These are phyloP conservation scores for Termitomyces bulborhizus DNA, from an alignment of 768 basidiomycete species.

Conservation along the genomic window DNA sequence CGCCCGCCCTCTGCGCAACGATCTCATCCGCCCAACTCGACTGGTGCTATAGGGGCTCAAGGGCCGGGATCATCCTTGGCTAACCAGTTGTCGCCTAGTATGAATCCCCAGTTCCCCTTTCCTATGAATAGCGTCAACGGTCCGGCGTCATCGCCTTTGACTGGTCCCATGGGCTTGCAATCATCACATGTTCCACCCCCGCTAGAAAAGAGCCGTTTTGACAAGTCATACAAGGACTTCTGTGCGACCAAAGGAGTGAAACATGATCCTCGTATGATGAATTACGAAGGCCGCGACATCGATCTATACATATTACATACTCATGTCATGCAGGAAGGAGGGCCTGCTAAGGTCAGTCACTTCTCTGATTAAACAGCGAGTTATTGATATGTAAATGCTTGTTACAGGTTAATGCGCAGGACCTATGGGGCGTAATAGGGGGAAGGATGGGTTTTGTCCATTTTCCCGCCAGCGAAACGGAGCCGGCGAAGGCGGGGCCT, in stretches of 20 bases:
- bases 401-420: constrained; percentile 45
- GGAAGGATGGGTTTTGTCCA: constrained; percentile 62
- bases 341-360: constrained; percentile 34
- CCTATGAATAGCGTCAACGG: constrained; percentile 7
- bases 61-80: constrained; percentile 18
- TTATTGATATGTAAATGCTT: not conserved
- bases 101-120: constrained; percentile 21
- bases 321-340: constrained; percentile 55
- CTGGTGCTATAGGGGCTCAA: constrained; percentile 1
- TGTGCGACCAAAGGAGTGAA: constrained; percentile 34
- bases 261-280: constrained; percentile 34
- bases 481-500: constrained; percentile 59
- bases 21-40: constrained; percentile 23
- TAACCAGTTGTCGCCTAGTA: constrained; percentile 27
- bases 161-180: constrained; percentile 3
- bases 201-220: constrained; percentile 48
- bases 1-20: constrained; percentile 30
- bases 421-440: constrained; percentile 61
- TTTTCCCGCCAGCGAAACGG: constrained; percentile 53
- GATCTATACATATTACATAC: constrained; percentile 55
- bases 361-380: not conserved
- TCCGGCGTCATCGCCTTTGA: constrained; percentile 9
- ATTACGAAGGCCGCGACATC: constrained; percentile 48
- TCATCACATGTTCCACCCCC: constrained; percentile 24
- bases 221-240: constrained; percentile 42